Percentiles rank a stretch among this genome's conserved stretches.
Conservation (phyloP, 1,284 basidiomycete species). For the Ganoderma sinense region DNA sequence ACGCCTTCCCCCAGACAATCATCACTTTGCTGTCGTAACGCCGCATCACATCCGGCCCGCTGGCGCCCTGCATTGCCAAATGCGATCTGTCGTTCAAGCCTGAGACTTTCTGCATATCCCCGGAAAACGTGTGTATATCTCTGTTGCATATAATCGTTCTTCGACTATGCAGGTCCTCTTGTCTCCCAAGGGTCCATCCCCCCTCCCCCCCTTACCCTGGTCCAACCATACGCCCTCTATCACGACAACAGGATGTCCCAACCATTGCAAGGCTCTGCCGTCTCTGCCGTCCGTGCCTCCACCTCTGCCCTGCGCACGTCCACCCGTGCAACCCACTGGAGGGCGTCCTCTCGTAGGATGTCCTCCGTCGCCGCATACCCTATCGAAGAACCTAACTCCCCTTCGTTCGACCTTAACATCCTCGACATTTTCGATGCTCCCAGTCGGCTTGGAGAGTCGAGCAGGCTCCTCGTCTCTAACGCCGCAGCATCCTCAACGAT, state of each 20-base stretch:
- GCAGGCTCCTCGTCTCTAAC: constrained; percentile 31
- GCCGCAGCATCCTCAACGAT: constrained; percentile 18
- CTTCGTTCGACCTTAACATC: constrained; percentile 33
- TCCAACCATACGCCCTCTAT: background rate
- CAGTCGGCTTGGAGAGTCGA: constrained; percentile 37
- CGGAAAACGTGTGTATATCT: constrained; percentile 6
- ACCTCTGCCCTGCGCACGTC: constrained; percentile 4
- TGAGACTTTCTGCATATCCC: constrained; percentile 4
- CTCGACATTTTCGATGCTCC: constrained; percentile 43
- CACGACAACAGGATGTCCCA: constrained; percentile 12
- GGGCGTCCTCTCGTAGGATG: constrained; percentile 7
- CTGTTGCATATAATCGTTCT: constrained; percentile 7
- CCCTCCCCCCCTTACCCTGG: background rate
- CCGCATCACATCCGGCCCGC: constrained; percentile 21
- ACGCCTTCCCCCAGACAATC: background rate
- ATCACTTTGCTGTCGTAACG: constrained; percentile 15
- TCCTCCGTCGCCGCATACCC: constrained; percentile 17
- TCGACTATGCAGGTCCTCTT: constrained; percentile 5
- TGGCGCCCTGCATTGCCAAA: constrained; percentile 4
- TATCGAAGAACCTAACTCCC: constrained; percentile 6
- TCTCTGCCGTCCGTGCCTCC: constrained; percentile 10
- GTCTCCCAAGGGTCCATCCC: constrained; percentile 5
- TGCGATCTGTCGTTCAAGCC: constrained; percentile 8
- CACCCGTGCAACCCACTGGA: background rate
- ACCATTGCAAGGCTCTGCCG: constrained; percentile 7